Conservation (phyloP, 2,329 filamentous ascomycete species). For the Phialemonium atrogriseum region DNA sequence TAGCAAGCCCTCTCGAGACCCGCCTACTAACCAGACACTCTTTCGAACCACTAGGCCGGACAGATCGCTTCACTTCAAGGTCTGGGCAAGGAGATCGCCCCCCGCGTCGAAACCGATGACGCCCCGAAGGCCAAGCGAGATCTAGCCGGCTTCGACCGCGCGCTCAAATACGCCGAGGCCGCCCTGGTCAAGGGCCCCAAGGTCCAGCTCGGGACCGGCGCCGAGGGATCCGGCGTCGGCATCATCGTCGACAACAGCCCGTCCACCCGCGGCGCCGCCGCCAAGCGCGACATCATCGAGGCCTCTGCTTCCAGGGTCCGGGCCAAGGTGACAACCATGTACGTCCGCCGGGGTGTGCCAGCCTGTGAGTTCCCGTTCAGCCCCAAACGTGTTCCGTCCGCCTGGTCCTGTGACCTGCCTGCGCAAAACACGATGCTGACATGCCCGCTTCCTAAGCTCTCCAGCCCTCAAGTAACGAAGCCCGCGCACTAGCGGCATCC, state of each 20-base stretch:
- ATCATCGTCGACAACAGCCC: conserved; percentile 24
- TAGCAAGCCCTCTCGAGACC: conserved; percentile 5
- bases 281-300: conserved; percentile 12
- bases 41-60: conserved; percentile 19
- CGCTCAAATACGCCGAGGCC: conserved; percentile 35
- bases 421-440: too few species aligned
- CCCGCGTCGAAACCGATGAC: conserved; percentile 20
- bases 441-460: conserved; percentile 19
- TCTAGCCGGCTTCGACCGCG: conserved; percentile 36
- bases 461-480: conserved; percentile 13
- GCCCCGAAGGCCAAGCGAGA: conserved; percentile 33
- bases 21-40: conserved; percentile 5
- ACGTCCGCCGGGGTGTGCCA: conserved; percentile 33
- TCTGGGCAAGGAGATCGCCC: conserved; percentile 40
- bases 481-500: conserved; percentile 7
- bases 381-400: conserved; percentile 2
- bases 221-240: conserved; percentile 29
- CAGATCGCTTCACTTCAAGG: conserved; percentile 36
- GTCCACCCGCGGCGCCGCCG: conserved; percentile 5
- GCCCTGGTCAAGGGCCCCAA: conserved; percentile 37
- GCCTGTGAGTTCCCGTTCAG: conserved; percentile 24
- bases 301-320: conserved; percentile 22
- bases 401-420: neutral
- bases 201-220: conserved; percentile 37
- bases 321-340: conserved; percentile 38